Conservation (phyloP, 148 eudicot species). For the Heliamphora exappendiculata region DNA sequence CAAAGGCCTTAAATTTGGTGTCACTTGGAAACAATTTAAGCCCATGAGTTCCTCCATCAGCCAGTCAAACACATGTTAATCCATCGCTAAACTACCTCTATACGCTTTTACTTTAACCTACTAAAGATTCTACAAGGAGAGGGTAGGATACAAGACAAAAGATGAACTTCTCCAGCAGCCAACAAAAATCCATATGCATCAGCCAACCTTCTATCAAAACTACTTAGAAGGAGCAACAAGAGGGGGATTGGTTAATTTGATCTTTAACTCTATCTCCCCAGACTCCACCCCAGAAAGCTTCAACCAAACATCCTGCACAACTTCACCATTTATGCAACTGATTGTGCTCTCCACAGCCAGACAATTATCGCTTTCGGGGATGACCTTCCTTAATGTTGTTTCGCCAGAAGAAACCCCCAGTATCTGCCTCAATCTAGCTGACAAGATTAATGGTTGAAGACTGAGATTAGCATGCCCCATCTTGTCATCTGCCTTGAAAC, state of each 20-base stretch:
- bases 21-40: not conserved
- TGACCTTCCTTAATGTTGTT: slow-evolving; percentile 50
- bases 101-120: not conserved
- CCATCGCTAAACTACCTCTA: not conserved
- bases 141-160: not conserved
- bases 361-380: slow-evolving; percentile 55
- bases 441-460: slow-evolving; percentile 58
- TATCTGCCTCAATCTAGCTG: slow-evolving; percentile 53
- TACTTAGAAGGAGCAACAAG: slow-evolving; percentile 15
- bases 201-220: not conserved
- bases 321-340: slow-evolving; percentile 40
- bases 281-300: slow-evolving; percentile 61
- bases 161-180: not conserved
- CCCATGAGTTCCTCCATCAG: not conserved
- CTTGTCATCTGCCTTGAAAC: slow-evolving; percentile 72
- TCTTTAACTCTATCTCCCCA: slow-evolving; percentile 52
- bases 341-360: slow-evolving; percentile 56
- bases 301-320: slow-evolving; percentile 60
- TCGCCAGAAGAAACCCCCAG: slow-evolving; percentile 41
- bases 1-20: not conserved
- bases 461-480: slow-evolving; percentile 60
- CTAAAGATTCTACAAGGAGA: not conserved
- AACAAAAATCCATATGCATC: not conserved
- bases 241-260: slow-evolving; percentile 34
- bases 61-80: not conserved